Evolutionary conservation across 2,329 filamentous ascomycete species (phyloP), one percentile per base, ranked within the genome.

Genomic region (Colletotrichum viniferum): DNA sequence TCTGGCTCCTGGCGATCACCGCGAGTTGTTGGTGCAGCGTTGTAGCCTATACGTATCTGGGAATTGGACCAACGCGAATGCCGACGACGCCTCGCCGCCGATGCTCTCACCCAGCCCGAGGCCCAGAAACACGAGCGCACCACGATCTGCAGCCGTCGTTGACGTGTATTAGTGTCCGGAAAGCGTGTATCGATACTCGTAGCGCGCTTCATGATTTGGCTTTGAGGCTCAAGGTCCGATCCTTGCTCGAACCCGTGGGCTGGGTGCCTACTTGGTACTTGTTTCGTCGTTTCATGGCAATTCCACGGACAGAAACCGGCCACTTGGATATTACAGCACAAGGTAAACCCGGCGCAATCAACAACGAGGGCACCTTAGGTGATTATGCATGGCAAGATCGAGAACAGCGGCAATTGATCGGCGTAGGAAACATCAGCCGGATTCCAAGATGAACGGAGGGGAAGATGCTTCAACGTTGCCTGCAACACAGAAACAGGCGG

Each of bases 1-100:
- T 52, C 36, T 62, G 18, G 18, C 68, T 61, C 71, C 71, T 73
- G 71, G 64, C 66, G 71, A 73, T 70, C 66, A 64, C n/a, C 26
- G 26, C 52, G 14, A 62, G 34, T 24, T 21, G 36, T 14, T 38
- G 56, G 24, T 62, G 32, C 32, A 38, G 30, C n/a, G 30, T n/a
- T 28, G 26, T 14, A 21, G 26, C 56, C 5, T n/a, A 61, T 61
- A 6, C 21, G 21, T 16, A 24, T 26, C n/a, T 60, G 13, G 18
- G 18, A n/a, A 43, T 43, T 43, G 38, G 38, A 38, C 36, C 38
- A 43, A 43, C 38, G 9, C 38, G 8, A n/a, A 21, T 48, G 38
- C 18, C 18, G 18, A 12, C 18, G 18, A 48, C 38, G 38, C 38
- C 18, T n/a, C n/a, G 38, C 18, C 10, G 18, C 5, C 38, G 18